Evolutionary conservation across 2,329 filamentous ascomycete species (phyloP).

Genomic region (Acarospora socialis): DNA sequence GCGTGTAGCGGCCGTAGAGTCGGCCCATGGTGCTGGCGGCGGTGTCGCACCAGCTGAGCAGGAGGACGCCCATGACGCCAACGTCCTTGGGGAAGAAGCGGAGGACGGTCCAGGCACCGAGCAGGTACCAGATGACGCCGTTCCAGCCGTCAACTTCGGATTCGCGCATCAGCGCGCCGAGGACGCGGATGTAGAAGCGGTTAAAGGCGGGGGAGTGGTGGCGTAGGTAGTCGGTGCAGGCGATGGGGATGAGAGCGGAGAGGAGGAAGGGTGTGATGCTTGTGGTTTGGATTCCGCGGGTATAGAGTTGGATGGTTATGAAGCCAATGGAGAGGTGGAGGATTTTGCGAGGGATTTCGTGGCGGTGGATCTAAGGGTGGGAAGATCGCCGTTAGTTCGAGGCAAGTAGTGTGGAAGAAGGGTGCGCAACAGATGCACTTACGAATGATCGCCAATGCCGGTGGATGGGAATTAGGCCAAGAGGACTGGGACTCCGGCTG

Average conservation of each 20-base stretch:
- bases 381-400: too few species aligned
- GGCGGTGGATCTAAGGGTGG: slow-evolving; percentile 93
- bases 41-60: slow-evolving; percentile 96
- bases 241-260: slow-evolving; percentile 67
- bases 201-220: slow-evolving; percentile 75
- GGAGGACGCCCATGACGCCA: slow-evolving; percentile 71
- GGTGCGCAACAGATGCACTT: too few species aligned
- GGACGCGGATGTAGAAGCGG: slow-evolving; percentile 63
- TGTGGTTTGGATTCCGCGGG: slow-evolving; percentile 58
- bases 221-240: slow-evolving; percentile 64
- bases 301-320: slow-evolving; percentile 75
- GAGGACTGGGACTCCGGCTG: slow-evolving; percentile 79
- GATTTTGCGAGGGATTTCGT: slow-evolving; percentile 88
- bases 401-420: too few species aligned
- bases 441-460: slow-evolving; percentile 76
- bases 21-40: slow-evolving; percentile 90
- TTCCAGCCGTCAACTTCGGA: slow-evolving; percentile 89
- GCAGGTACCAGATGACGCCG: slow-evolving; percentile 90
- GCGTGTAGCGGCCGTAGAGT: slow-evolving; percentile 78
- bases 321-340: slow-evolving; percentile 96
- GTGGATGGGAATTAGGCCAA: slow-evolving; percentile 91
- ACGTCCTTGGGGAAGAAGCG: slow-evolving; percentile 87
- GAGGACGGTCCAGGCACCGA: slow-evolving; percentile 77
- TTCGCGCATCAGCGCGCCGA: slow-evolving; percentile 93
- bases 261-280: slow-evolving; percentile 77